Conservation (phyloP, 31 red algal species). For the Pterothamnion heteromorphum region DNA sequence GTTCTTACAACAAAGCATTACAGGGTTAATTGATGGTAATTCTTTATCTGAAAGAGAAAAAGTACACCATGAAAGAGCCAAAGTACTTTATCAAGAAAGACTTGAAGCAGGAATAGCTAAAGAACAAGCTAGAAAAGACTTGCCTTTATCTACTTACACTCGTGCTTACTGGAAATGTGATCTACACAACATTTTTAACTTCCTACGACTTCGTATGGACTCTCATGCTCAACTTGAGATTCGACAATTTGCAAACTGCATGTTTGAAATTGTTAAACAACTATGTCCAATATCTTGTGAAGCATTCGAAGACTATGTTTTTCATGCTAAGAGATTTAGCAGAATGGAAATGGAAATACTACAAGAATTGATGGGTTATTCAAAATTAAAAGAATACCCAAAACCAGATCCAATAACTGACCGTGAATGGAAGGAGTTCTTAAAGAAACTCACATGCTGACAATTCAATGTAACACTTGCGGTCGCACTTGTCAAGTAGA, state of each 20-base stretch:
- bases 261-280: constrained; percentile 16
- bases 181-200: constrained; percentile 40
- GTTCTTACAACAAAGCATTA: not conserved
- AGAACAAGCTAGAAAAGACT: not conserved
- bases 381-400: too few species aligned
- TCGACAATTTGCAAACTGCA: too few species aligned
- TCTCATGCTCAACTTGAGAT: constrained; percentile 38
- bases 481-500: too few species aligned
- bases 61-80: not conserved
- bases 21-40: not conserved
- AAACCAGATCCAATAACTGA: too few species aligned
- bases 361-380: too few species aligned
- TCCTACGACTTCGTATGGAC: not conserved
- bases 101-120: constrained; percentile 3
- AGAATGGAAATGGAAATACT: too few species aligned
- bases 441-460: too few species aligned
- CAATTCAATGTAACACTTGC: too few species aligned
- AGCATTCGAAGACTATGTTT: constrained; percentile 19
- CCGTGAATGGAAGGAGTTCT: too few species aligned
- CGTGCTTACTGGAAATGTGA: not conserved
- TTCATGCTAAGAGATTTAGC: too few species aligned
- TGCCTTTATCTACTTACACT: constrained; percentile 11
- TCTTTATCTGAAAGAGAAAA: not conserved
- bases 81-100: too few species aligned
- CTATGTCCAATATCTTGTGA: too few species aligned